Percentiles rank a stretch among this genome's conserved stretches.
Evolutionary conservation across 495 filamentous ascomycete species (phyloP).

Genomic region (Pseudotulostoma volvatum): DNA sequence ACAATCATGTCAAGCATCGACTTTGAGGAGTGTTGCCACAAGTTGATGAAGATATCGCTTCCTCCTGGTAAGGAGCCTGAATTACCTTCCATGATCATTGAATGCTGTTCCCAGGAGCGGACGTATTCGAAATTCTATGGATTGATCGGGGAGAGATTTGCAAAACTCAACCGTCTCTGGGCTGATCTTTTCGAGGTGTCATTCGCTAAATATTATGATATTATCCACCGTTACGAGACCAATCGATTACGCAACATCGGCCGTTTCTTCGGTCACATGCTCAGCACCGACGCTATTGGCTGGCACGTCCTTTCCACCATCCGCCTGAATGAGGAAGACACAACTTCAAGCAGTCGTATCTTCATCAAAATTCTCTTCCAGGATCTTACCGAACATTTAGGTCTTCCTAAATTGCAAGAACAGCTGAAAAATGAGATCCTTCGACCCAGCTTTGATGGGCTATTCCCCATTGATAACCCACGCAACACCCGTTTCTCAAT

Average conservation of each 20-base stretch:
- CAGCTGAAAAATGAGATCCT: slow-evolving; percentile 63
- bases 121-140: slow-evolving; percentile 97
- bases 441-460: slow-evolving; percentile 60
- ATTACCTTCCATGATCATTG: slow-evolving; percentile 88
- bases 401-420: slow-evolving; percentile 59
- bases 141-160: slow-evolving; percentile 82
- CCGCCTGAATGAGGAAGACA: slow-evolving; percentile 90
- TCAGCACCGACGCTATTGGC: slow-evolving; percentile 72
- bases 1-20: slow-evolving; percentile 92
- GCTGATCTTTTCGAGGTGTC: slow-evolving; percentile 74
- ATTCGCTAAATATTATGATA: slow-evolving; percentile 90
- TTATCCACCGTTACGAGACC: slow-evolving; percentile 91
- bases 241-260: slow-evolving; percentile 89
- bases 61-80: slow-evolving; percentile 80
- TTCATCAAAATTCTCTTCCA: slow-evolving; percentile 98
- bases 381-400: slow-evolving; percentile 73
- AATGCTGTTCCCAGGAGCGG: slow-evolving; percentile 86
- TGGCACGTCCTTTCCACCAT: slow-evolving; percentile 80
- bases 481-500: slow-evolving; percentile 89
- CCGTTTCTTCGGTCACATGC: slow-evolving; percentile 81
- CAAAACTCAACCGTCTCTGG: slow-evolving; percentile 90
- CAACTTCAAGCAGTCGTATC: slow-evolving; percentile 84
- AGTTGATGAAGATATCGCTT: slow-evolving; percentile 80
- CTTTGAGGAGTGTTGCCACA: slow-evolving; percentile 91
- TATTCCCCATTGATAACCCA: slow-evolving; percentile 79